A percentile compares a stretch with the other conserved stretches of the same genome.
Conservation (phyloP, 495 filamentous ascomycete genomes). For the Xylaria scruposa region DNA sequence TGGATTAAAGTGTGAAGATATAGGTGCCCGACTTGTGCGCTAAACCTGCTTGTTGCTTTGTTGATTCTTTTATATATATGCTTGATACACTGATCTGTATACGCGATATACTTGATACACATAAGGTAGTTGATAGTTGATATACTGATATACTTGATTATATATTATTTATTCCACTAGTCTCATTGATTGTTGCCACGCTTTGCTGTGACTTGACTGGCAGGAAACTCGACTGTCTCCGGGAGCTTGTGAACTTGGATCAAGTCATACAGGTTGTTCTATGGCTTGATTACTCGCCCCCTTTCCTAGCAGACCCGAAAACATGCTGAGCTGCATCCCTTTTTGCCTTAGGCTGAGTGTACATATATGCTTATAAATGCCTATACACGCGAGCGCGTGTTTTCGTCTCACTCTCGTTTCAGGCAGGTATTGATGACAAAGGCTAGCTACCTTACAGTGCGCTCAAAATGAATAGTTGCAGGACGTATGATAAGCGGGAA, state of each 20-base stretch:
- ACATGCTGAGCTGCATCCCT: neutral
- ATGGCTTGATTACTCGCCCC: too few relatives aligned
- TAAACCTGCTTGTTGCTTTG: constrained; percentile 5
- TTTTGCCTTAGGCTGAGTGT: too few relatives aligned
- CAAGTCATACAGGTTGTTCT: neutral
- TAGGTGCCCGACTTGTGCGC: neutral
- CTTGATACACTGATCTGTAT: neutral
- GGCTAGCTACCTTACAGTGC: too few relatives aligned
- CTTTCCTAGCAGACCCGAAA: neutral
- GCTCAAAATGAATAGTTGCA: too few relatives aligned
- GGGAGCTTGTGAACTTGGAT: neutral
- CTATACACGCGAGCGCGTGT: too few relatives aligned
- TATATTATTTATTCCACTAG: neutral
- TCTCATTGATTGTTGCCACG: neutral
- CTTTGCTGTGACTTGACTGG: too few relatives aligned
- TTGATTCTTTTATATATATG: constrained; percentile 17
- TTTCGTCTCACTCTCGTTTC: too few relatives aligned
- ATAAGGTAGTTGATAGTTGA: constrained; percentile 1
- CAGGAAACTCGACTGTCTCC: too few relatives aligned
- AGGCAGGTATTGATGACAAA: too few relatives aligned
- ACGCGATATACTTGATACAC: constrained; percentile 14
- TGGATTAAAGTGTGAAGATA: neutral
- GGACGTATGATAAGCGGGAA: too few relatives aligned
- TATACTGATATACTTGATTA: constrained; percentile 2
- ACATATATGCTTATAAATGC: too few relatives aligned